phyloP scores from a whole-genome alignment of 441 rosid genomes.

The Adansonia madagascariensis region DNA sequence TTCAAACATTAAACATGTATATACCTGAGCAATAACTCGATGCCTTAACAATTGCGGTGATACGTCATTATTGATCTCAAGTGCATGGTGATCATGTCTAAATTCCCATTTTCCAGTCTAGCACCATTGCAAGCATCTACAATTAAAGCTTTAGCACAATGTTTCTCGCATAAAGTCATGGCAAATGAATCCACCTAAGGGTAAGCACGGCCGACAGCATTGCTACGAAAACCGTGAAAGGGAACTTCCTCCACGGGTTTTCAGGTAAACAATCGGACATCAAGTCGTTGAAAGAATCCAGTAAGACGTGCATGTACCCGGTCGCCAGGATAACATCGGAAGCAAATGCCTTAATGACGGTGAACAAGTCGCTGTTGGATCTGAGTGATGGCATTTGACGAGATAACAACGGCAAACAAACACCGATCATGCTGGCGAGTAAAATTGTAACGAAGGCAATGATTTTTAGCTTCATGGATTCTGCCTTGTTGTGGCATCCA shows the following conservation, averaged over 20 bases:
- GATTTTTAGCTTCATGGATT: constrained; percentile 42
- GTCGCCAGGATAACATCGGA: constrained; percentile 58
- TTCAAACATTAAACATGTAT: background rate
- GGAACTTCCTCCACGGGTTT: constrained; percentile 53
- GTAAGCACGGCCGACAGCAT: constrained; percentile 52
- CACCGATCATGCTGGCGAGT: constrained; percentile 43
- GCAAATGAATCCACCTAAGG: constrained; percentile 50
- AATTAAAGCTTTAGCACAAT: background rate
- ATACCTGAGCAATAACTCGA: constrained; percentile 59
- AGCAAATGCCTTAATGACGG: constrained; percentile 45
- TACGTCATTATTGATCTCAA: background rate
- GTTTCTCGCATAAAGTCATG: constrained; percentile 32
- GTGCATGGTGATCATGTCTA: constrained; percentile 26
- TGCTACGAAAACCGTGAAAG: constrained; percentile 53
- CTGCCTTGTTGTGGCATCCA: constrained; percentile 36
- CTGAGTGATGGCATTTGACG: constrained; percentile 28
- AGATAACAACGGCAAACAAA: constrained; percentile 38
- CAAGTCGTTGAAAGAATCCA: constrained; percentile 46
- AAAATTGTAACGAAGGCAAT: constrained; percentile 44
- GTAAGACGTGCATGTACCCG: constrained; percentile 61
- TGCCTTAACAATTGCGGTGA: constrained; percentile 41
- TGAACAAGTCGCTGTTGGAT: constrained; percentile 36
- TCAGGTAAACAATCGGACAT: constrained; percentile 41
- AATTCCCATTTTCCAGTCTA: background rate
- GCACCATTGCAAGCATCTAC: background rate